These are phyloP conservation scores for Eimeria acervulina DNA, from an alignment of 169 alveolate genomes.

Conservation along the genomic window DNA sequence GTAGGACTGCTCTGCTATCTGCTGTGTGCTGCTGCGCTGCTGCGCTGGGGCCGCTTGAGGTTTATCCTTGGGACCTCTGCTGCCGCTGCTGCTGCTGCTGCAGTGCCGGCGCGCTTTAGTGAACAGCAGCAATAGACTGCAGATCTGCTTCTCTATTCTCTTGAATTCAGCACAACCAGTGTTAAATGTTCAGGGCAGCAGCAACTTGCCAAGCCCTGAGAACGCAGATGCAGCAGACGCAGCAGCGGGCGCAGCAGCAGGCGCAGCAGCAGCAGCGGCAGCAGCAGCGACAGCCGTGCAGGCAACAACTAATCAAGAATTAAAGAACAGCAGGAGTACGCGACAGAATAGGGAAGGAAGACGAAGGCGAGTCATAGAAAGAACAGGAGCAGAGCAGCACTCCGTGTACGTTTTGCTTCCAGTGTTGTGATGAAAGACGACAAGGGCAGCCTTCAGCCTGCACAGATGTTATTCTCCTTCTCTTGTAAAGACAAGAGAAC, in stretches of 20 bases:
- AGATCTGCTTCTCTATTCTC: not conserved
- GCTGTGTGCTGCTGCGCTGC: too few species aligned
- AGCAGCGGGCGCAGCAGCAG: not conserved
- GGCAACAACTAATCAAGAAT: not conserved
- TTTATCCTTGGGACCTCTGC: too few species aligned
- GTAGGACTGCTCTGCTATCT: too few species aligned
- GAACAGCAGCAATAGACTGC: not conserved
- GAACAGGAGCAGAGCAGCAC: not conserved
- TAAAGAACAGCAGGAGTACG: not conserved
- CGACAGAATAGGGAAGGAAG: not conserved
- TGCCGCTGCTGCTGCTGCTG: not conserved
- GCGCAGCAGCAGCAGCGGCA: not conserved
- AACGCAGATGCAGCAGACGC: not conserved
- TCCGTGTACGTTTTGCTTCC: not conserved
- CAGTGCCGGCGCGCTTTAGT: not conserved
- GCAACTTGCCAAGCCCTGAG: constrained; percentile 1
- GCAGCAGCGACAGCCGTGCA: not conserved
- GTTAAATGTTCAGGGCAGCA: not conserved
- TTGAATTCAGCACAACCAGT: not conserved
- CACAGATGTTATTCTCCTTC: not conserved
- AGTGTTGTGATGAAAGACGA: not conserved
- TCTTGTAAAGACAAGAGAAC: not conserved
- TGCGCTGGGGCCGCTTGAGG: too few species aligned
- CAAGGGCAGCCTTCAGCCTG: not conserved
- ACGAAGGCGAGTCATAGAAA: not conserved